phyloP scores from a whole-genome alignment of 1,139 yeast species.

The Yamadazyma atmosphaerica region DNA sequence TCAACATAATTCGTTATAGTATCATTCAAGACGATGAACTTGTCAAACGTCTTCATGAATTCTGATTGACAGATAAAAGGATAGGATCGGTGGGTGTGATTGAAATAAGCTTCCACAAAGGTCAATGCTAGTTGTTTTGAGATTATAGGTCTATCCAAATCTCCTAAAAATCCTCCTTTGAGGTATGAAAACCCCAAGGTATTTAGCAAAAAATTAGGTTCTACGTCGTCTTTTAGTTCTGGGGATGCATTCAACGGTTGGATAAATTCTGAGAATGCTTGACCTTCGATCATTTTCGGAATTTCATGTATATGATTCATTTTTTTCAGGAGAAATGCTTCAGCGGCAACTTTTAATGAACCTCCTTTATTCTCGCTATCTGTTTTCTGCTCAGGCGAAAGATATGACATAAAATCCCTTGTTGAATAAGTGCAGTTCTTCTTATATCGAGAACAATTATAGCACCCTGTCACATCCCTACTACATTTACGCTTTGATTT shows the following conservation, averaged over 20 bases:
- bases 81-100: slow-evolving; percentile 42
- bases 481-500: slow-evolving; percentile 51
- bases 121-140: slow-evolving; percentile 10
- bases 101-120: slow-evolving; percentile 35
- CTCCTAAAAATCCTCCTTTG: slow-evolving; percentile 3
- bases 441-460: slow-evolving; percentile 39
- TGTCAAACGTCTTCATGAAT: slow-evolving; percentile 27
- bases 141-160: slow-evolving; percentile 4
- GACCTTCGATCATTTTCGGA: slow-evolving; percentile 22
- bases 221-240: too few relatives aligned
- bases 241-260: not conserved
- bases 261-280: slow-evolving; percentile 15
- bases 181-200: slow-evolving; percentile 9
- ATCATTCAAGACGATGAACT: slow-evolving; percentile 6
- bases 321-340: too few relatives aligned
- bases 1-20: slow-evolving; percentile 7
- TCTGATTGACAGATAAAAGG: slow-evolving; percentile 41
- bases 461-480: slow-evolving; percentile 44
- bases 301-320: not conserved
- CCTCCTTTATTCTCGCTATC: too few relatives aligned
- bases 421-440: slow-evolving; percentile 44
- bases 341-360: too few relatives aligned
- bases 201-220: not conserved
- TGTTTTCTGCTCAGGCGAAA: too few relatives aligned
- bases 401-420: too few relatives aligned